Evolutionary conservation across 1,139 yeast species (phyloP).

Genomic region (Nadsonia commutata): DNA sequence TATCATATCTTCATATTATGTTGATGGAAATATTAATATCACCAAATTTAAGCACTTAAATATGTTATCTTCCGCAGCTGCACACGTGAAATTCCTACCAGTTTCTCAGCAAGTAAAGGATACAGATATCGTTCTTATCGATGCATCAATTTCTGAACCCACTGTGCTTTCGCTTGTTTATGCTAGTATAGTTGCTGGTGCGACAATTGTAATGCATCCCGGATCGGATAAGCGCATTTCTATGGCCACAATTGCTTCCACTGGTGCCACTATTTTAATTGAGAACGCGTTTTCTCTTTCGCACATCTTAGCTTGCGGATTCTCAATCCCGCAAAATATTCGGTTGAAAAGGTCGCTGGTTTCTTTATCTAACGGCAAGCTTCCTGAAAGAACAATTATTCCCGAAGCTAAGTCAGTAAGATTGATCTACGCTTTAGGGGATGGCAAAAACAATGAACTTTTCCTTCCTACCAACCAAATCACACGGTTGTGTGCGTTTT

Average conservation of each 20-base stretch:
- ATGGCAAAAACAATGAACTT: neutral
- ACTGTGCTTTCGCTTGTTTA: neutral
- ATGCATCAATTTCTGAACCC: neutral
- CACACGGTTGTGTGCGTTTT: constrained; percentile 17
- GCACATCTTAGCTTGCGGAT: neutral
- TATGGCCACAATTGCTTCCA: neutral
- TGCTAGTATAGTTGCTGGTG: neutral
- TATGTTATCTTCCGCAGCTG: neutral
- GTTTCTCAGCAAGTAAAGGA: neutral
- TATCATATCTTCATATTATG: neutral
- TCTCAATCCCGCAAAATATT: neutral
- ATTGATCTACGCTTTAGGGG: neutral
- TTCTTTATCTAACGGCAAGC: neutral
- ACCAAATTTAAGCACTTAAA: neutral
- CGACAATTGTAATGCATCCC: neutral
- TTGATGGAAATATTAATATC: neutral
- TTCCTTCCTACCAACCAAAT: neutral
- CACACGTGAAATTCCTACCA: neutral
- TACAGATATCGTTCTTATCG: neutral
- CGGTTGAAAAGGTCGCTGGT: neutral
- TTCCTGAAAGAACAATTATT: neutral
- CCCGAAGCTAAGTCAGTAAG: neutral
- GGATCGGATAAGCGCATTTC: neutral
- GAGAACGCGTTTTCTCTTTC: neutral
- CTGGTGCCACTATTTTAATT: neutral